Conservation (phyloP, 768 basidiomycete genomes). For the Lactifluus hygrophoroides region DNA sequence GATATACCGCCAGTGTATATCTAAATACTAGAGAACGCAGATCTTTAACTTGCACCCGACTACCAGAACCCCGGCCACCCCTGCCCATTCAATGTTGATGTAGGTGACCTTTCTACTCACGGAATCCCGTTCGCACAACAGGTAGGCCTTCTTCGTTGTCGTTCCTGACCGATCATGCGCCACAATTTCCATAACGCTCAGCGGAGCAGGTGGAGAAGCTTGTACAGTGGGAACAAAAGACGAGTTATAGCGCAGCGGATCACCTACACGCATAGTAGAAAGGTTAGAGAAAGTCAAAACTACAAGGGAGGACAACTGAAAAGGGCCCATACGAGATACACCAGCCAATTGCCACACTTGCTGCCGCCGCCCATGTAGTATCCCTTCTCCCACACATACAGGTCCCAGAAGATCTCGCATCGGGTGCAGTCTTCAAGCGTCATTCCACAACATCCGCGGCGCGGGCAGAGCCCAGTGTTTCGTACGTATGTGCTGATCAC, state of each 20-base stretch:
- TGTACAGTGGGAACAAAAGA: constrained; percentile 86
- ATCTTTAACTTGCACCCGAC: constrained; percentile 6
- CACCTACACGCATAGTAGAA: constrained; percentile 49
- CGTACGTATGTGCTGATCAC: constrained; percentile 33
- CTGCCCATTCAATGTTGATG: constrained; percentile 83
- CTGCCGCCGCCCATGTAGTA: constrained; percentile 85
- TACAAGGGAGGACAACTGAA: no score
- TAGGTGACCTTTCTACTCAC: constrained; percentile 56
- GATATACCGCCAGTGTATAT: neutral
- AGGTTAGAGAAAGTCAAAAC: no score
- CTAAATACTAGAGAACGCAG: neutral
- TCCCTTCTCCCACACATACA: constrained; percentile 81
- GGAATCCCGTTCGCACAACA: constrained; percentile 85
- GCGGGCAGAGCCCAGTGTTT: constrained; percentile 51
- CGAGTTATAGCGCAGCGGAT: constrained; percentile 92
- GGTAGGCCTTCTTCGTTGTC: constrained; percentile 92
- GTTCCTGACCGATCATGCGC: constrained; percentile 96
- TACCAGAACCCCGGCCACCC: constrained; percentile 85
- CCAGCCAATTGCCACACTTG: constrained; percentile 91
- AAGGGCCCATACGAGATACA: constrained; percentile 68
- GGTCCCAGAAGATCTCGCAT: constrained; percentile 68
- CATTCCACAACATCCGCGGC: constrained; percentile 63
- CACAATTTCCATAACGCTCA: constrained; percentile 88
- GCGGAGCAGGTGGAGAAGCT: constrained; percentile 44
- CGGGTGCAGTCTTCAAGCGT: constrained; percentile 59